Evolutionary conservation across 2,329 filamentous ascomycete species (phyloP), one percentile per base, ranked within the genome.

Genomic region (Pleurostoma richardsiae): DNA sequence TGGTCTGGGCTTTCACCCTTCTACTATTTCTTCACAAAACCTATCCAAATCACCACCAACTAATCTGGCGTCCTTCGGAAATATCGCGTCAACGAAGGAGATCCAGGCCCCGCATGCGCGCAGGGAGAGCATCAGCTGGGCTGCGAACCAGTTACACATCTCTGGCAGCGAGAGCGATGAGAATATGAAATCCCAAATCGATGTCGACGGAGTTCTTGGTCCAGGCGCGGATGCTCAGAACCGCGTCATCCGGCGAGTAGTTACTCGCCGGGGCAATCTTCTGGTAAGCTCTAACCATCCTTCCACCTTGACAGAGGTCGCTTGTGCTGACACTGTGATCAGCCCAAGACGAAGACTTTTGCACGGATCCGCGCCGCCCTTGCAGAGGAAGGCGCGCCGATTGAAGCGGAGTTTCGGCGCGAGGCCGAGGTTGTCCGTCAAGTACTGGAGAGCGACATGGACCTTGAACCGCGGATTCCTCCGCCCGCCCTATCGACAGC

Each of bases 281-380:
- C 67, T 99, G 61, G 89, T 94, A 74, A 63, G 85, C 26, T 30
- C 47, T 5, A 42, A 30, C 43, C 46, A 19, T 39, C 39, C 11
- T 19, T 29, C 11, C 8, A 28, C 40, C 11, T 10, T 10, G 5
- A 36, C 19, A 7, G 4, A 29, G 39, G 5, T 39, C 29, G 30
- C 29, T 38, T 27, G 45, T 8, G 49, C 63, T 72, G 53, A 72
- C 53, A 43, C 39, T 5, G 10, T 19, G 33, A 19, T 33, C 55
- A 95, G 88, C 94, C 95, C 10, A 99, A 97, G 73, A 94, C 92
- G 1, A 95, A 96, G 69, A 90, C 86, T 0, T 99, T 99, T 65
- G 90, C 91, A 4, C 85, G 94, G 8, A 96, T 99, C 54, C 83
- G 88, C 51, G 94, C 92, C 6, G 90, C 90, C 4, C 76, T 99